A percentile compares a stretch with the other conserved stretches of the same genome.
Conservation (phyloP, 1,284 basidiomycete species). For the Sporisorium scitamineum region DNA sequence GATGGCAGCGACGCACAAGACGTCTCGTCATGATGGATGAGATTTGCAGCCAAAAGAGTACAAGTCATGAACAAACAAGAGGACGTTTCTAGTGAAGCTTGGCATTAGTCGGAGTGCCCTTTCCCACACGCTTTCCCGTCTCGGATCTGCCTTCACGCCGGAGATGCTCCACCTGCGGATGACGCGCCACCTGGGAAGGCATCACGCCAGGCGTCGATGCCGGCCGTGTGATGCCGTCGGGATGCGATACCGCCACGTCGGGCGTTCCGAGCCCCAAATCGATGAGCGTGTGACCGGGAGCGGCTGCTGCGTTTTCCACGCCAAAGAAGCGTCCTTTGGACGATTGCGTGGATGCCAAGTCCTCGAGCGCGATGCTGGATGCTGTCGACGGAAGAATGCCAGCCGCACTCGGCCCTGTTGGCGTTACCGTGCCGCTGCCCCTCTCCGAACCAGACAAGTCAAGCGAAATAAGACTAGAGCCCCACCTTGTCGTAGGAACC, state of each 20-base stretch:
- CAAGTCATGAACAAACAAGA: constrained; percentile 1
- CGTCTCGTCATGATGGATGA: neutral
- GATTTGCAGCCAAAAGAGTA: constrained; percentile 19
- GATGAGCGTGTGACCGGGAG: constrained; percentile 33
- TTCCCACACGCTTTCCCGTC: constrained; percentile 43
- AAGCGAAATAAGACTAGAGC: constrained; percentile 26
- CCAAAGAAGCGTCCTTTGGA: constrained; percentile 41
- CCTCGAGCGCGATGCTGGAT: constrained; percentile 29
- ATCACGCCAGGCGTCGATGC: constrained; percentile 39
- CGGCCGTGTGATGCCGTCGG: constrained; percentile 36
- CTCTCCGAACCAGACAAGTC: constrained; percentile 29
- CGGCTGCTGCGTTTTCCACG: constrained; percentile 2
- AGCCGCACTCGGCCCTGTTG: constrained; percentile 19
- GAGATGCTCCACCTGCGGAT: constrained; percentile 49
- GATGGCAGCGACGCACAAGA: too few relatives aligned
- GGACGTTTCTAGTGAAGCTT: constrained; percentile 30
- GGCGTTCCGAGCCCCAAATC: constrained; percentile 33
- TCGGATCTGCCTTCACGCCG: constrained; percentile 39
- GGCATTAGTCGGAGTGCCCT: constrained; percentile 46
- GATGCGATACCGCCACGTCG: constrained; percentile 36
- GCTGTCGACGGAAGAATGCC: constrained; percentile 3
- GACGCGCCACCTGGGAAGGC: constrained; percentile 38
- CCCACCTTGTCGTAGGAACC: constrained; percentile 29
- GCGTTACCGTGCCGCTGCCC: constrained; percentile 33
- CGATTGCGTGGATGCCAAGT: constrained; percentile 10